Evolutionary conservation across 2,329 filamentous ascomycete species (phyloP), one percentile per base, ranked within the genome.

Genomic region (Teratosphaeria epicoccoides): DNA sequence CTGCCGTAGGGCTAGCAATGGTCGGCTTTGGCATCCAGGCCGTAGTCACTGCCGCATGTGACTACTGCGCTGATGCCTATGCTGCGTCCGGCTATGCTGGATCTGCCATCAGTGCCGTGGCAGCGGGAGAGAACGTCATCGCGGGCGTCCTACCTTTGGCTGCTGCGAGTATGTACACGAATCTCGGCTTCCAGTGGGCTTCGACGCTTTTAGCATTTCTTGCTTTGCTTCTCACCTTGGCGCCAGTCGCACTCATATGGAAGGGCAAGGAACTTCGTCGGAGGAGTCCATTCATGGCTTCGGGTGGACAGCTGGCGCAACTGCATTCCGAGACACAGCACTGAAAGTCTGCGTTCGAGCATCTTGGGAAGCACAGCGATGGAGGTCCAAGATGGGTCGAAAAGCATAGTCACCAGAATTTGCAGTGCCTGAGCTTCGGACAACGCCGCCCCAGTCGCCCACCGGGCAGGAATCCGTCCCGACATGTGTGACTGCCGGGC

Each of bases 41-140:
- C 26, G 71, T 77, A 7, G 70, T 76, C 0, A 64, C 67, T 1
- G 71, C 70, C 0, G 70, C 76, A 14, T 70, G 71, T 17, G 71
- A 72, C 51, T 79, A 79, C 49, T 63, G 78, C 12, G 69, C 73
- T 1, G 76, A 78, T 58, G 67, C 72, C 2, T 79, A 78, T 53
- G 68, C 69, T 2, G 59, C 56, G 2, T 64, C 61, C 6, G 71
- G 70, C 47, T 77, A 76, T 53, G 73, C 75, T 3, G 75, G 69
- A 1, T 76, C 71, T 29, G 74, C 74, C 0, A 68, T 77, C 24
- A 74, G 72, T 3, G 75, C 72, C 0, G 69, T 76, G 2, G 73
- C 70, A 0, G 69, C 76, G 40, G 68, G 72, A 3, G 76, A 78
- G 61, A 77, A 78, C 51, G 55, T 71, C 3, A 69, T 75, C 43